These are phyloP conservation scores for Epichloe sylvatica DNA, from an alignment of 2,329 filamentous ascomycete species.

Conservation along the genomic window DNA sequence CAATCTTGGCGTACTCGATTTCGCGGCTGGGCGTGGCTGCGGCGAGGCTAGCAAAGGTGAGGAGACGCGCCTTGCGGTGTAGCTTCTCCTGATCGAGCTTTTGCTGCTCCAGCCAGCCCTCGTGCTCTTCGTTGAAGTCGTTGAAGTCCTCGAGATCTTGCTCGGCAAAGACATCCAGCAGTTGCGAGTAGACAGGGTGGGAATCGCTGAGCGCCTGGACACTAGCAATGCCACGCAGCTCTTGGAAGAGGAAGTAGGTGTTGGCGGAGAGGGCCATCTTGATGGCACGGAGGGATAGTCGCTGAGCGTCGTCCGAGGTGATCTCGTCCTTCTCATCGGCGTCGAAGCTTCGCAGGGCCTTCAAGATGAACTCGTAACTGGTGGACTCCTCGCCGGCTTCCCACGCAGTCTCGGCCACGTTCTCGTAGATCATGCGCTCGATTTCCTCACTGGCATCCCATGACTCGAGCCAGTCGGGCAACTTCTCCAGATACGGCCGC, in stretches of 20 bases:
- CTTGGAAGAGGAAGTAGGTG: constrained; percentile 57
- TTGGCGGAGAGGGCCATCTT: constrained; percentile 39
- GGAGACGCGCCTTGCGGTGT: constrained; percentile 88
- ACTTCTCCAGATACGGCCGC: constrained; percentile 66
- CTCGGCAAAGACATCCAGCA: constrained; percentile 89
- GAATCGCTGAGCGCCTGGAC: constrained; percentile 79
- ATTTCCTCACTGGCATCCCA: constrained; percentile 79
- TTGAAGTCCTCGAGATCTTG: constrained; percentile 92
- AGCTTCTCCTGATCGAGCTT: constrained; percentile 59
- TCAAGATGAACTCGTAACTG: constrained; percentile 54
- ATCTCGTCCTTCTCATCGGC: constrained; percentile 39
- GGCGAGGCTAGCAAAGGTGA: constrained; percentile 82
- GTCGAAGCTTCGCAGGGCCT: constrained; percentile 47
- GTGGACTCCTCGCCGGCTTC: constrained; percentile 61
- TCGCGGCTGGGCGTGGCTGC: constrained; percentile 72
- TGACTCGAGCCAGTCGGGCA: constrained; percentile 66
- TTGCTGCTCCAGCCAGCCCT: constrained; percentile 68
- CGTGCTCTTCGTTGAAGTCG: constrained; percentile 86
- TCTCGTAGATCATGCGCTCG: constrained; percentile 69
- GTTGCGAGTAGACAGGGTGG: constrained; percentile 73
- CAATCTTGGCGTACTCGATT: constrained; percentile 76
- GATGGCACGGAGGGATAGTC: constrained; percentile 43
- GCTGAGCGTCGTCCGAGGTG: constrained; percentile 45
- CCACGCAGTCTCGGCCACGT: constrained; percentile 66
- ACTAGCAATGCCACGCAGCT: constrained; percentile 66